A percentile compares a stretch with the other conserved stretches of the same genome.
phyloP scores from a whole-genome alignment of 108 stramenopile genomes.

The Parmales sp. region DNA sequence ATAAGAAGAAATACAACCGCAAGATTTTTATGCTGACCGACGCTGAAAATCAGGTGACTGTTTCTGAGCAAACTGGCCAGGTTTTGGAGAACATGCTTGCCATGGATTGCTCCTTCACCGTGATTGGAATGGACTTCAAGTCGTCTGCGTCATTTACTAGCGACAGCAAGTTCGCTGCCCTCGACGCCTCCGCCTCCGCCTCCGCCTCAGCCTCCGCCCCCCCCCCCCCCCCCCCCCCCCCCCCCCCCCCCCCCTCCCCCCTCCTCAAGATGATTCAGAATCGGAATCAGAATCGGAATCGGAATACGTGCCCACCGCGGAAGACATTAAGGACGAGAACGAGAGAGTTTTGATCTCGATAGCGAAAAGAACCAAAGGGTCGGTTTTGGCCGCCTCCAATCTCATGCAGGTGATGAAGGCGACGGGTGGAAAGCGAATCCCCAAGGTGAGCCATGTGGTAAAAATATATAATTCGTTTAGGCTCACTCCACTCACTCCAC shows the following conservation, averaged over 20 bases:
- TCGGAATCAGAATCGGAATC: no score
- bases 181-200: background rate
- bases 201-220: background rate
- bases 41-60: constrained; percentile 52
- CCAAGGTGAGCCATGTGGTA: no score
- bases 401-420: constrained; percentile 42
- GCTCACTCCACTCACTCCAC: no score
- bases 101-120: background rate
- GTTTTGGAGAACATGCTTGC: background rate
- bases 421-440: constrained; percentile 24
- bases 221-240: background rate
- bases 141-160: background rate
- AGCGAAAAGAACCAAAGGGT: constrained; percentile 57
- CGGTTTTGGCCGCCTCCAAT: constrained; percentile 46
- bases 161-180: background rate
- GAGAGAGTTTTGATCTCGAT: constrained; percentile 55
- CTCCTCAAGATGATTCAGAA: no score
- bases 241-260: no score
- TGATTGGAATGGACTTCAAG: background rate
- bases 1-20: constrained; percentile 41
- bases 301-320: background rate
- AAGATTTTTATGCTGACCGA: constrained; percentile 65
- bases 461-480: no score
- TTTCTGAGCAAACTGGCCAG: constrained; percentile 29
- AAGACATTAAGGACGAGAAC: constrained; percentile 45